Conservation (phyloP, 345 rosid species). For the Lenwebbia sp. region DNA sequence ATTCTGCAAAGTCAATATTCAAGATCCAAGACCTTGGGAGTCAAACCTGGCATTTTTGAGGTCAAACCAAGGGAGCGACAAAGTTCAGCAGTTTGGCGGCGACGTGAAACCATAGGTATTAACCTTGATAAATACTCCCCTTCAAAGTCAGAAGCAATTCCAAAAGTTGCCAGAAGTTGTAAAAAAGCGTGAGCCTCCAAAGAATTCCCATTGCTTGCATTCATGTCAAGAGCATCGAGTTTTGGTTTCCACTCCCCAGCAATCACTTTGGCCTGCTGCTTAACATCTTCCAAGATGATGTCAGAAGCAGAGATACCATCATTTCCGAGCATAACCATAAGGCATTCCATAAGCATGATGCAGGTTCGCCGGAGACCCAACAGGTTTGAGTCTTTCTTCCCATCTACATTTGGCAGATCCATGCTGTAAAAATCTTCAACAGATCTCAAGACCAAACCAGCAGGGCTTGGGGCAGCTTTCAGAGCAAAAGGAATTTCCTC, state of each 20-base stretch:
- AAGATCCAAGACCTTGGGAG: not conserved
- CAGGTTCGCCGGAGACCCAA: conserved; percentile 95
- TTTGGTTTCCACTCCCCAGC: conserved; percentile 90
- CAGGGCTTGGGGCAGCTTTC: conserved; percentile 72
- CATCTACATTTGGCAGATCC: conserved; percentile 53
- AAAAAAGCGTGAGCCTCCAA: conserved; percentile 99
- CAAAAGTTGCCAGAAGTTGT: conserved; percentile 88
- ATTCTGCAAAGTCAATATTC: not conserved
- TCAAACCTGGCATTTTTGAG: conserved; percentile 91
- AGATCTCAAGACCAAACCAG: conserved; percentile 68
- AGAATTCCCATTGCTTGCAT: conserved; percentile 89
- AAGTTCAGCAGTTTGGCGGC: conserved; percentile 93
- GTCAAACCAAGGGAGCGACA: conserved; percentile 86
- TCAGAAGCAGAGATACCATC: conserved; percentile 34
- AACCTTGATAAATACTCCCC: conserved; percentile 64
- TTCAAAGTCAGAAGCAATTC: conserved; percentile 67
- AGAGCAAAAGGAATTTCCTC: conserved; percentile 89
- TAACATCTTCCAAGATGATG: conserved; percentile 55
- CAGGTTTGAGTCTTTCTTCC: conserved; percentile 79
- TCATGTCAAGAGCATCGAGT: conserved; percentile 67
- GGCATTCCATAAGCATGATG: conserved; percentile 99
- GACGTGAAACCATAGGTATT: conserved; percentile 97
- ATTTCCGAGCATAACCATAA: conserved; percentile 52
- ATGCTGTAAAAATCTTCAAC: conserved; percentile 66
- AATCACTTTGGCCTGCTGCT: conserved; percentile 65